Evolutionary conservation across 2,329 filamentous ascomycete genomes (phyloP), one percentile per base, ranked within the genome.

Genomic region (Venturia pyrina): DNA sequence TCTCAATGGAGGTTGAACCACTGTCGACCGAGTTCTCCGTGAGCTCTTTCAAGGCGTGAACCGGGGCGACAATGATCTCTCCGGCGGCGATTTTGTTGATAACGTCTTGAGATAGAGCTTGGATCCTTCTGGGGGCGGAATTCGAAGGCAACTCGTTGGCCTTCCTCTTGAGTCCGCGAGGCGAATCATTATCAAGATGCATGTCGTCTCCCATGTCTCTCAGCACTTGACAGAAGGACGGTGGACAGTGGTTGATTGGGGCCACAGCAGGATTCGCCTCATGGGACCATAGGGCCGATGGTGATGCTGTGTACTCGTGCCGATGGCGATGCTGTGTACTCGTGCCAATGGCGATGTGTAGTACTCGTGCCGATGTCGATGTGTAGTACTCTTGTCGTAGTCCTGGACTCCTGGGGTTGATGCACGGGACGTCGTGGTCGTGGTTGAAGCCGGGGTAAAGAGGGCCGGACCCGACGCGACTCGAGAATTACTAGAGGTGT

Each of bases 71-170:
- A 68, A 99, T 99, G 72, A 99, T 99, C 76, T 99, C 95, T 24
- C 95, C 95, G 0, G 95, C 95, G 0, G 95, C 95, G 70, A 99
- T 99, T 76, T 98, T 99, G 81, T 98, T 99, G 70, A 99, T 90
- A 28, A 99, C 95, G 78, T 95, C 89, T 69, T 90, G 87, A 72
- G 96, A 90, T 34, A 99, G 84, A 17, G 93, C 89, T 87, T 96
- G 77, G 70, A 85, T 85, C 40, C 80, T 73, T 63, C 78, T 75
- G 48, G 76, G 77, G 34, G 76, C 72, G n/a, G 73, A 28, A 28
- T 28, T 28, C 28, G 28, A 70, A 66, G 74, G 72, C 19, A 48
- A 11, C 19, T 81, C 80, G 66, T 80, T 78, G 17, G 78, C 82
- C 56, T 82, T 79, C 57, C 83, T 77, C 71, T 85, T 85, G 11